Percentiles rank a stretch among this genome's conserved stretches.
phyloP scores from a whole-genome alignment of 768 basidiomycete species.

The Tricholoma terreum region DNA sequence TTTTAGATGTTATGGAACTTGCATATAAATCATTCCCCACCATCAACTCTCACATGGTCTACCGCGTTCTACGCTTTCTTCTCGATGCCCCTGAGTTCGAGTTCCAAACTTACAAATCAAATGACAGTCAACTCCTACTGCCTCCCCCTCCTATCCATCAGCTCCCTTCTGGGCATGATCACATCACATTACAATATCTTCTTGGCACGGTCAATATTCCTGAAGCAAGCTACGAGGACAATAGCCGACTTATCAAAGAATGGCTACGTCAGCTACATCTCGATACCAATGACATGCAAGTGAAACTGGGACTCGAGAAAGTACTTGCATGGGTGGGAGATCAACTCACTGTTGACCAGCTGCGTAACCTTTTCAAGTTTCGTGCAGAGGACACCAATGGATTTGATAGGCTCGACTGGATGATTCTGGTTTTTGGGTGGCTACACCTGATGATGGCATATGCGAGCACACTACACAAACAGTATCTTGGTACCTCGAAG shows the following conservation, averaged over 20 bases:
- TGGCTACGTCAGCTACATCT: conserved; percentile 29
- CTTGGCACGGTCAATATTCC: conserved; percentile 33
- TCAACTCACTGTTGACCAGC: conserved; percentile 35
- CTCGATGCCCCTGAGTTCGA: conserved; percentile 27
- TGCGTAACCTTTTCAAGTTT: conserved; percentile 35
- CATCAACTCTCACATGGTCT: conserved; percentile 6
- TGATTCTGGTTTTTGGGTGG: conserved; percentile 35
- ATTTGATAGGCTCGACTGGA: conserved; percentile 35
- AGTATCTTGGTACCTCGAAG: conserved; percentile 33
- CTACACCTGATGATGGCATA: conserved; percentile 40
- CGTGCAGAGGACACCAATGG: conserved; percentile 36
- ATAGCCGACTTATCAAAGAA: conserved; percentile 22
- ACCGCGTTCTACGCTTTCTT: conserved; percentile 26
- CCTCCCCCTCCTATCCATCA: conserved; percentile 19
- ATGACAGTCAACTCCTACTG: conserved; percentile 13
- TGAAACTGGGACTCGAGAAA: conserved; percentile 17
- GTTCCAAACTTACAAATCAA: conserved; percentile 21
- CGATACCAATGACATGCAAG: conserved; percentile 16
- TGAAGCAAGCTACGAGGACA: conserved; percentile 41
- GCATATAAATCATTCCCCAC: conserved; percentile 8
- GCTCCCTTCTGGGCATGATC: conserved; percentile 25
- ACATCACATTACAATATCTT: conserved; percentile 30
- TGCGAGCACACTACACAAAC: conserved; percentile 37
- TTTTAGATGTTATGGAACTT: conserved; percentile 20
- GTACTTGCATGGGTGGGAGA: conserved; percentile 35